Percentiles rank a stretch among this genome's conserved stretches.
phyloP scores from a whole-genome alignment of 768 basidiomycete genomes.

The Stropharia rugosoannulata region DNA sequence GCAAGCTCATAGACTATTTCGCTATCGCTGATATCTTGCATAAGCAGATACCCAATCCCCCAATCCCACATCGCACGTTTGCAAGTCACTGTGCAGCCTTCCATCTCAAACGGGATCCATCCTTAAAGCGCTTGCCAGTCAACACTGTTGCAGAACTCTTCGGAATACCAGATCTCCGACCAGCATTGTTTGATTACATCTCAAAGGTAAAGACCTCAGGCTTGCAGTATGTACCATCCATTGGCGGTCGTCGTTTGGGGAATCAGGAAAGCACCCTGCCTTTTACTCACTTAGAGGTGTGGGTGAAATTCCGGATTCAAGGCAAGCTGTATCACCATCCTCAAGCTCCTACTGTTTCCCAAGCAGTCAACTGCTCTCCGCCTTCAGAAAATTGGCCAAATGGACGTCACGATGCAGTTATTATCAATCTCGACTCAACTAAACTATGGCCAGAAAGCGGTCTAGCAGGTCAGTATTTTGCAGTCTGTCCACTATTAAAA shows the following conservation, averaged over 20 bases:
- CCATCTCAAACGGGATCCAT: constrained; percentile 22
- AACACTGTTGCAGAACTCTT: constrained; percentile 19
- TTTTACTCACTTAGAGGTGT: constrained; percentile 23
- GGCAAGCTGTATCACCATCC: constrained; percentile 20
- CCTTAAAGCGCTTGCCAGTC: constrained; percentile 15
- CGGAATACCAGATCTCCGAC: constrained; percentile 24
- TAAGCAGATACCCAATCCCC: not conserved
- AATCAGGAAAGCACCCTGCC: constrained; percentile 11
- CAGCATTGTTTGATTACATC: constrained; percentile 24
- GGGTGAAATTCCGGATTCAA: constrained; percentile 25
- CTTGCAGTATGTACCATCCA: not conserved
- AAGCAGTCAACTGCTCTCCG: constrained; percentile 24
- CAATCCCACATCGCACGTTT: constrained; percentile 14
- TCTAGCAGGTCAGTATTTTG: constrained; percentile 14
- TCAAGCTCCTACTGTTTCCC: constrained; percentile 14
- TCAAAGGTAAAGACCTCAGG: not conserved
- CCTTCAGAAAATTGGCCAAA: constrained; percentile 14
- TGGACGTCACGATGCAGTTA: constrained; percentile 19
- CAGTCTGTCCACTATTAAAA: too few relatives aligned
- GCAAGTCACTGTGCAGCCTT: constrained; percentile 12
- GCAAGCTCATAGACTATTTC: not conserved
- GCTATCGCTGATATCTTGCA: not conserved
- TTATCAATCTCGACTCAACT: constrained; percentile 13
- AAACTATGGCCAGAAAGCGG: constrained; percentile 18
- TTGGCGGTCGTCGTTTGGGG: constrained; percentile 13